A percentile compares a stretch with the other conserved stretches of the same genome.
Evolutionary conservation across 805 yeast species (phyloP).

Genomic region (Myxozyma lipomycoides): DNA sequence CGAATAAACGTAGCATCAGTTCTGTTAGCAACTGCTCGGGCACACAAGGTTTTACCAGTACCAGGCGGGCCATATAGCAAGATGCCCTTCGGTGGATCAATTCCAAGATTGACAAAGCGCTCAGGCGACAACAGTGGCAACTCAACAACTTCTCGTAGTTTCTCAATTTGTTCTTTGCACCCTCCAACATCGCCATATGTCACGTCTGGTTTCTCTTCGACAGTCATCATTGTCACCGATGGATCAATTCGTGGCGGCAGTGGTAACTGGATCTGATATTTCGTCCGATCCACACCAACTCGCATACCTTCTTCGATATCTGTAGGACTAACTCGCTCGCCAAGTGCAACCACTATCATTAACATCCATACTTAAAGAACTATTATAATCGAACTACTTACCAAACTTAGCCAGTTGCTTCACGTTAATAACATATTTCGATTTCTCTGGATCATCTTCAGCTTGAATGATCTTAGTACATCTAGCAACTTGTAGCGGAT

Average conservation of each 20-base stretch:
- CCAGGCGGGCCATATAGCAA: slow-evolving; percentile 97
- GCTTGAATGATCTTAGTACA: slow-evolving; percentile 86
- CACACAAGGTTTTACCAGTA: slow-evolving; percentile 97
- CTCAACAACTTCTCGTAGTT: slow-evolving; percentile 92
- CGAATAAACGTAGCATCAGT: slow-evolving; percentile 98
- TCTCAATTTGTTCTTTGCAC: slow-evolving; percentile 96
- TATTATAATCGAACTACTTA: slow-evolving; percentile 1
- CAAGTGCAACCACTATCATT: slow-evolving; percentile 73
- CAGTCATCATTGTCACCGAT: slow-evolving; percentile 98
- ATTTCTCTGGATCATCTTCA: slow-evolving; percentile 65
- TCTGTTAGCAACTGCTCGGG: slow-evolving; percentile 98
- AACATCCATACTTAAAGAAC: not conserved
- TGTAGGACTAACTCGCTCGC: slow-evolving; percentile 95
- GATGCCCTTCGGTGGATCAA: slow-evolving; percentile 98
- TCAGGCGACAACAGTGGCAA: slow-evolving; percentile 92
- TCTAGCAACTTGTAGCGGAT: slow-evolving; percentile 96
- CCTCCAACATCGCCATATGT: slow-evolving; percentile 99
- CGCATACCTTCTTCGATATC: slow-evolving; percentile 99
- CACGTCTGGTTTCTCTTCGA: slow-evolving; percentile 98
- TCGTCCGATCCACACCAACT: slow-evolving; percentile 93
- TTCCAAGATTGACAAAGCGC: slow-evolving; percentile 92
- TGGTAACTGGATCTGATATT: slow-evolving; percentile 94
- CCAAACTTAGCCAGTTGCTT: slow-evolving; percentile 94
- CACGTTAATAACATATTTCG: slow-evolving; percentile 91
- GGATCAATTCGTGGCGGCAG: slow-evolving; percentile 98